Evolutionary conservation across 1,284 basidiomycete genomes (phyloP).

Genomic region (Cutaneotrichosporon arboriforme): DNA sequence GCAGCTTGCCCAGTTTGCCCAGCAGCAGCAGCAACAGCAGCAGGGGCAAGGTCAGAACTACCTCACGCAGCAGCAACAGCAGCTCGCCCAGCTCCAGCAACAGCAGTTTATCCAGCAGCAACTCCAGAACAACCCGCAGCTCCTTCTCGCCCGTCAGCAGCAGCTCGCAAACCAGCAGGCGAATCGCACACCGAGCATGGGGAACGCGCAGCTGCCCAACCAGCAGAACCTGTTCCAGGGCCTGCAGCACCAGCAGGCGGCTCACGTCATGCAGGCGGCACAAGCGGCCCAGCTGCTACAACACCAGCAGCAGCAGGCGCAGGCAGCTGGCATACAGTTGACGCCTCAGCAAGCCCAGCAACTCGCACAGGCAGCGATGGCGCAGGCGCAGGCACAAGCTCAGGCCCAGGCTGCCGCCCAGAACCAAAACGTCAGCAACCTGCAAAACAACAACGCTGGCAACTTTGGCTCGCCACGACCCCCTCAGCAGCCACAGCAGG

Average conservation of each 20-base stretch:
- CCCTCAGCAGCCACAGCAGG: conserved; percentile 11
- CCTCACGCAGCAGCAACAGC: conserved; percentile 11
- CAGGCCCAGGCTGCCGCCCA: background rate
- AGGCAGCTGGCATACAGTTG: conserved; percentile 16
- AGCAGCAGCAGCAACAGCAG: conserved; percentile 22
- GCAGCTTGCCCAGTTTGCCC: conserved; percentile 18
- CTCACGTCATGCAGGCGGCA: conserved; percentile 7
- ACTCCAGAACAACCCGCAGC: conserved; percentile 4
- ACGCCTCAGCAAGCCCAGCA: conserved; percentile 20
- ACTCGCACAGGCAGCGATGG: conserved; percentile 15
- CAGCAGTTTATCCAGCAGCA: conserved; percentile 10
- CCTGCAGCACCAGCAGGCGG: conserved; percentile 8
- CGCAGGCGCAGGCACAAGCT: conserved; percentile 6
- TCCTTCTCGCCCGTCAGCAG: conserved; percentile 10
- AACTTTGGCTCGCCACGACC: conserved; percentile 32
- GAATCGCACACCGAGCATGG: conserved; percentile 1
- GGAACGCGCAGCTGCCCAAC: conserved; percentile 11
- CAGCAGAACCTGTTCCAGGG: conserved; percentile 6
- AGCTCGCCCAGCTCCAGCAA: conserved; percentile 7
- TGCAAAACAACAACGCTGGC: conserved; percentile 2
- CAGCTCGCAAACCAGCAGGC: conserved; percentile 6
- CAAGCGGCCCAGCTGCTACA: conserved; percentile 19
- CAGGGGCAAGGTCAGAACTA: conserved; percentile 15
- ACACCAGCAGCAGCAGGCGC: conserved; percentile 20
- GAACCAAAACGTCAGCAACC: conserved; percentile 1